Evolutionary conservation across 2,329 filamentous ascomycete species (phyloP).

Genomic region (Calcarisporium arbuscula): DNA sequence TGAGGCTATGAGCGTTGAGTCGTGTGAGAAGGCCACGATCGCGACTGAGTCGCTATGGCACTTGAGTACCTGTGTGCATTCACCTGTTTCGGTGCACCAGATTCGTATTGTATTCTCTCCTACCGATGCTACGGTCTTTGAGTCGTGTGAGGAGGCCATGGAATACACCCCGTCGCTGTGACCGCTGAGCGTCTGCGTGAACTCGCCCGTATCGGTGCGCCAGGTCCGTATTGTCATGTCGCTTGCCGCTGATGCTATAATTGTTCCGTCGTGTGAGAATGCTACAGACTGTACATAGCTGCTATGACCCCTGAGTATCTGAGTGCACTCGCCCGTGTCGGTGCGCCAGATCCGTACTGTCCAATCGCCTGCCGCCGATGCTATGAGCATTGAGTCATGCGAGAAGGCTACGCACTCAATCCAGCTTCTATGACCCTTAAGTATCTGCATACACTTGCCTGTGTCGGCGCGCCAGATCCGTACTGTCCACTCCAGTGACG

Average conservation of each 20-base stretch:
- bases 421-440: background rate
- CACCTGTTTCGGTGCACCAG: slow-evolving; percentile 4
- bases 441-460: too few species aligned
- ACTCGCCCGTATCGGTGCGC: too few species aligned
- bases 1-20: slow-evolving; percentile 1
- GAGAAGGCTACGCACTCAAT: background rate
- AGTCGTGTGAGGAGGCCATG: slow-evolving; percentile 3
- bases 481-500: background rate
- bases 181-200: too few species aligned
- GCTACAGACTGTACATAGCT: background rate
- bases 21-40: background rate
- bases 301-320: slow-evolving; percentile 4
- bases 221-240: too few species aligned
- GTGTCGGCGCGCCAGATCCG: too few species aligned
- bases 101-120: background rate
- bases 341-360: slow-evolving; percentile 2
- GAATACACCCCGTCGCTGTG: fast-evolving
- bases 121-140: background rate
- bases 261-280: background rate
- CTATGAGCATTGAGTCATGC: background rate
- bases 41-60: background rate
- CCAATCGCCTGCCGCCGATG: slow-evolving; percentile 2
- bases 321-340: slow-evolving; percentile 1
- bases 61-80: background rate
- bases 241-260: too few species aligned